A percentile compares a stretch with the other conserved stretches of the same genome.
These are phyloP conservation scores for Coemansia sp. DNA, from an alignment of 192 early-diverging fungal genomes.

Conservation along the genomic window DNA sequence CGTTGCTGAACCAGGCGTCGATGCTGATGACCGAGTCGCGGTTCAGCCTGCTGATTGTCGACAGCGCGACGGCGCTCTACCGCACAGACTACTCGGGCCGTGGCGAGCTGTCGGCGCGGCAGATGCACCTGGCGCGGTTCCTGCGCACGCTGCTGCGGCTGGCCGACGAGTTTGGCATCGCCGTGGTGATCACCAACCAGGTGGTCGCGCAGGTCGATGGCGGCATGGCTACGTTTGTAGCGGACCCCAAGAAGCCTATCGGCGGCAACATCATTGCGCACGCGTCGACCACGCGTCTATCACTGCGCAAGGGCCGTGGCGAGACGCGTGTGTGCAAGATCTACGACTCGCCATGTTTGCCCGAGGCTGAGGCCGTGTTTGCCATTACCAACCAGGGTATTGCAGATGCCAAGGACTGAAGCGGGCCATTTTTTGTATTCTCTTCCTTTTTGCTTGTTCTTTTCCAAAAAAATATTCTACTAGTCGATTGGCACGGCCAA, in stretches of 20 bases:
- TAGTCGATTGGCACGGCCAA: conserved; percentile 27
- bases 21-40: conserved; percentile 87
- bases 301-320: conserved; percentile 85
- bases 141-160: conserved; percentile 79
- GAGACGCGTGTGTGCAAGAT: conserved; percentile 95
- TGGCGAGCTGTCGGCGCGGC: conserved; percentile 91
- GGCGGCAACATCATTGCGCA: conserved; percentile 99
- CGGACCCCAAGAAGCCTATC: conserved; percentile 93
- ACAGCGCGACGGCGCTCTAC: conserved; percentile 90
- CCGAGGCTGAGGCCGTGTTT: conserved; percentile 91
- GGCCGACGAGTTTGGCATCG: conserved; percentile 97
- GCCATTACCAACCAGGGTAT: conserved; percentile 88
- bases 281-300: conserved; percentile 93
- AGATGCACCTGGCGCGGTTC: conserved; percentile 93
- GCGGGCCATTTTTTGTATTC: no score
- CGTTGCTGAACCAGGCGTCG: conserved; percentile 79
- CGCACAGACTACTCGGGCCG: conserved; percentile 96
- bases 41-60: conserved; percentile 86
- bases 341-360: conserved; percentile 94
- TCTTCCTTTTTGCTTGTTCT: neutral
- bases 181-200: conserved; percentile 97
- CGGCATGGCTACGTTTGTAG: conserved; percentile 79
- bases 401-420: conserved; percentile 80
- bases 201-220: conserved; percentile 95
- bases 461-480: neutral